Evolutionary conservation across 768 basidiomycete species (phyloP), one percentile per base, ranked within the genome.

Genomic region (Mycena pura): DNA sequence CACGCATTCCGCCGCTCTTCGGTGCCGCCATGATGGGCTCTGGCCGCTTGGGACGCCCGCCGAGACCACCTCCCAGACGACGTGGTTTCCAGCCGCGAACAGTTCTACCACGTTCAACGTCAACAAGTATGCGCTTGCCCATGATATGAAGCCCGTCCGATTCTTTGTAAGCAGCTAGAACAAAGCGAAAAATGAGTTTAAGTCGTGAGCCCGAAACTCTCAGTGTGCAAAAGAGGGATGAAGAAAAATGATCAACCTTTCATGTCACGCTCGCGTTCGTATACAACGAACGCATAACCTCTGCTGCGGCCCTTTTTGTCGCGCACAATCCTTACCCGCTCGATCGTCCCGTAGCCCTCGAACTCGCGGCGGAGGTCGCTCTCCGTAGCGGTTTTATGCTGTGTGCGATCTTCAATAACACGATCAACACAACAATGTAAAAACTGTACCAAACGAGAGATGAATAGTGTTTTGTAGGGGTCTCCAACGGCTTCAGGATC

Each of bases 41-140:
- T 1, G 85, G 86, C 5, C 87, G 88, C 73, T 99, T 99, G 19
- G 96, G 95, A 60, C 96, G 85, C 25, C 97, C 97, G n/a, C 97
- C 97, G n/a, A 99, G 84, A 6, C 97, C 97, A n/a, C 97, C 97
- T 19, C 96, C 97, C 0, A 99, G 80, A 51, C 96, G 88, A 47
- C 95, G 90, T 1, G 97, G 97, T 73, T 97, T 98, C 97, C 97
- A 99, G 3, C 96, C 97, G 60, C 96, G 88, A 25, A 99, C 97
- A 11, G 97, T 99, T 47, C 97, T 87, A 19, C 97, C 97, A 32
- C 97, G 90, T 76, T 99, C 97, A 63, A 99, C 97, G 72, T 99
- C 97, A 50, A 99, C 96, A 32, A 99, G 83, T 66, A 99, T 96
- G 68, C 92, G 86, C 75, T 97, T 97, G 70, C 94, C 93, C 84